Conservation (phyloP, 106 monocot genomes). For the Vanilla planifolia region DNA sequence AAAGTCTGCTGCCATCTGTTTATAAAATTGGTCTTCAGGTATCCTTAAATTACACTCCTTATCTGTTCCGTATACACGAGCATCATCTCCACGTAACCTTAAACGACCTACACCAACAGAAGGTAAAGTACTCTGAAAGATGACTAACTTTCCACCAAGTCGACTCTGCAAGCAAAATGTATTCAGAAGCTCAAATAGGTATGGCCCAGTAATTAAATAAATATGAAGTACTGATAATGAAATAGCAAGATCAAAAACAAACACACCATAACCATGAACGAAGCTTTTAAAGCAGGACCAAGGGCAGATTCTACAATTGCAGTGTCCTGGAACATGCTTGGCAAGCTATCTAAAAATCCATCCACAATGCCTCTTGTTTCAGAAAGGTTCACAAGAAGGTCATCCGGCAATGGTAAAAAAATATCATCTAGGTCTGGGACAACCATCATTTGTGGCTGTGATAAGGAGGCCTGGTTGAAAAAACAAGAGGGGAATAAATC, state of each 20-base stretch:
- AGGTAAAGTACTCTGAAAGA: conserved; percentile 90
- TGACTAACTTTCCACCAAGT: conserved; percentile 86
- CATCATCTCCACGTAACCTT: conserved; percentile 85
- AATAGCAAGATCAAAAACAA: neutral
- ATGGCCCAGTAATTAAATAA: neutral
- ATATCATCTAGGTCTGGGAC: conserved; percentile 91
- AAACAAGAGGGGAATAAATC: conserved; percentile 14
- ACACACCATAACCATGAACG: conserved; percentile 93
- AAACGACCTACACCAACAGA: conserved; percentile 86
- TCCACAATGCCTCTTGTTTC: conserved; percentile 92
- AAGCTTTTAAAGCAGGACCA: conserved; percentile 94
- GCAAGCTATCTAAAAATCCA: conserved; percentile 81
- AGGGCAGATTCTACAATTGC: conserved; percentile 87
- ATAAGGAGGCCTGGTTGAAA: conserved; percentile 77
- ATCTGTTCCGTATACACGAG: conserved; percentile 81
- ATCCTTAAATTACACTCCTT: conserved; percentile 72
- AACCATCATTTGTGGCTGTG: conserved; percentile 99
- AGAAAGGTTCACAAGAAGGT: conserved; percentile 90
- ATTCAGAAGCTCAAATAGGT: neutral
- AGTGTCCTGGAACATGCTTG: conserved; percentile 86
- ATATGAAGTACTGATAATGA: neutral
- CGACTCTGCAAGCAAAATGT: conserved; percentile 52
- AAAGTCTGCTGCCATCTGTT: conserved; percentile 98
- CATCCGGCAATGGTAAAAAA: conserved; percentile 95
- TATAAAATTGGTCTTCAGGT: conserved; percentile 96